Evolutionary conservation across 2,329 filamentous ascomycete species (phyloP), one percentile per base, ranked within the genome.

Genomic region (Monosporascus sp.): DNA sequence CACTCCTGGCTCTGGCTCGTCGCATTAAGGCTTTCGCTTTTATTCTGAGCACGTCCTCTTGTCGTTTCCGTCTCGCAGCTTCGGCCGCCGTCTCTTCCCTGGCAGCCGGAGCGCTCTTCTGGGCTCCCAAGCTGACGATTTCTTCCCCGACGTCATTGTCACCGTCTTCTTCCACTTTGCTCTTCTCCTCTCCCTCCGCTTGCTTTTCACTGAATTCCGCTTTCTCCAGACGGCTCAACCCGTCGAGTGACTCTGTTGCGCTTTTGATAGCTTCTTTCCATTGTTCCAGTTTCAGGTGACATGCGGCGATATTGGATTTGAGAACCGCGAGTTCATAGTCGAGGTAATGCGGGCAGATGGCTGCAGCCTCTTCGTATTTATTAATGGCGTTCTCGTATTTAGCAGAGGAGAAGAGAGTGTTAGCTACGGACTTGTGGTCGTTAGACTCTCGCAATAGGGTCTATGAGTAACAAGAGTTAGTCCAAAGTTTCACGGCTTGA

Each of bases 251-350:
- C 11, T 81, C 77, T 0, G 84, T 88, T 1, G 92, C 91, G 9
- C 82, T 79, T 48, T 86, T 85, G 44, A 91, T 80, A 9, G 90
- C 89, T 31, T 89, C 84, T 60, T 92, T 90, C 89, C 91, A 97
- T 56, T 93, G 86, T 55, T 85, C 78, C 3, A 95, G 76, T 68
- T 95, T 95, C 51, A 97, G 70, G 63, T 96, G 84, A 66, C 91
- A 96, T 9, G 92, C 93, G 2, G 93, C 82, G 59, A 97, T 87
- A 73, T 97, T 97, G 67, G 88, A 91, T 54, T 87, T 84, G 6
- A 97, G 77, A 9, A 97, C 89, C 25, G 92, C 90, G 57, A 93
- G 78, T 61, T 96, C 90, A 72, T 90, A 96, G 67, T 93, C 85
- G 25, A 96, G 81, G 67, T 96, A 95, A 58, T 83, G 85, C 2